These are phyloP conservation scores for Phaeotremella skinneri DNA, from an alignment of 768 basidiomycete species.

Conservation along the genomic window DNA sequence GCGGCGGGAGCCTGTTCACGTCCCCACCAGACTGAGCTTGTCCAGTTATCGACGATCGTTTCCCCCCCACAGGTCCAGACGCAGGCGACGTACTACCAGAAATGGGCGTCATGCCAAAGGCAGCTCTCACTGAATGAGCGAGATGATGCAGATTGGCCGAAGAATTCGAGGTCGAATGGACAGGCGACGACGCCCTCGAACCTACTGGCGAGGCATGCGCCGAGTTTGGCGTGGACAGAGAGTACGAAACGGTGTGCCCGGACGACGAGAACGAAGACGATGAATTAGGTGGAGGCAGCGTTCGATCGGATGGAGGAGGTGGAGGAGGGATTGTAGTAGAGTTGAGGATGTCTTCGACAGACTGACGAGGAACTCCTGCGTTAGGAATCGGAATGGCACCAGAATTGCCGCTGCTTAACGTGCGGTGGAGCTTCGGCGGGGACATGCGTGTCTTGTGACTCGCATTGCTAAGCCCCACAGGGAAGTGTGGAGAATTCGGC, in stretches of 20 bases:
- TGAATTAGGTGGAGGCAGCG: slow-evolving; percentile 46
- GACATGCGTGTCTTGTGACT: slow-evolving; percentile 37
- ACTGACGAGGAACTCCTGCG: slow-evolving; percentile 17
- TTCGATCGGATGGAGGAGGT: slow-evolving; percentile 36
- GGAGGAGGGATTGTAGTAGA: slow-evolving; percentile 43
- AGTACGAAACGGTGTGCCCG: slow-evolving; percentile 30
- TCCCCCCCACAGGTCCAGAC: not conserved
- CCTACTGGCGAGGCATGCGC: slow-evolving; percentile 42
- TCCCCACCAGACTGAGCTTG: slow-evolving; percentile 9
- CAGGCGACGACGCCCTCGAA: slow-evolving; percentile 44
- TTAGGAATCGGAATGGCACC: slow-evolving; percentile 2
- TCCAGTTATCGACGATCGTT: not conserved
- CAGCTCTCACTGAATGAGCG: slow-evolving; percentile 77
- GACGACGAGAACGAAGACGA: slow-evolving; percentile 29
- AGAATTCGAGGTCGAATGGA: slow-evolving; percentile 24
- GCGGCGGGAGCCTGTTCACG: slow-evolving; percentile 24
- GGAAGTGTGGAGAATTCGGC: slow-evolving; percentile 45
- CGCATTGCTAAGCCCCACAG: slow-evolving; percentile 8
- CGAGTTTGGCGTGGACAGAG: slow-evolving; percentile 43
- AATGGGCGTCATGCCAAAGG: slow-evolving; percentile 91
- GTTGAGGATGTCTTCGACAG: slow-evolving; percentile 54
- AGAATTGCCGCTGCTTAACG: slow-evolving; percentile 19
- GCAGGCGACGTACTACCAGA: slow-evolving; percentile 41
- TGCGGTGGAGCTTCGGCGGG: slow-evolving; percentile 33
- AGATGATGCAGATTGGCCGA: slow-evolving; percentile 60